Base-by-base conservation (phyloP, 2,329 filamentous ascomycete species). In the Penicillium sp. region DNA sequence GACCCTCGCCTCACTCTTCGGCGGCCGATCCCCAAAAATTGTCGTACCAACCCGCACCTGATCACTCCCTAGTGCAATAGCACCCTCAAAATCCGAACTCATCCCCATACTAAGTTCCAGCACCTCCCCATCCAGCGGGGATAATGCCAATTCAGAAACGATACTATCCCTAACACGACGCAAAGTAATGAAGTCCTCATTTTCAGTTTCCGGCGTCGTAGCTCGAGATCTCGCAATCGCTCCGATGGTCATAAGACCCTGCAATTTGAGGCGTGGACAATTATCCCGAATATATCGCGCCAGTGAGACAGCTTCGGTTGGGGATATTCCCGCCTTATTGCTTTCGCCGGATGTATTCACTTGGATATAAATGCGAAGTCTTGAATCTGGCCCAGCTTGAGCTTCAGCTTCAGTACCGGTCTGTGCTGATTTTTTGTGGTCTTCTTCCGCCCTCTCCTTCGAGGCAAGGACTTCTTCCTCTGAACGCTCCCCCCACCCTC, bases 61-160 rank as follows among this genome's bases (percentile, higher is more conserved):
- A 62, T 84, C 81, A 74, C 92, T 97, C 0, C 94, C 94, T 78
- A 91, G 78, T 10, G 73, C 75, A 66, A 97, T 87, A 0, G 94
- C 94, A 7, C 87, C 89, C 77, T 96, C 92, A 71, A 93, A 99
- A 72, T 99, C 94, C 66, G 90, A 86, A 69, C 91, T 97, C 94
- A 99, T 99, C 6, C 93, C 93, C 93, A 99, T 99, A 73, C 92
- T 97, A 73, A 97, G 72, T 78, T 97, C 91, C 63, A 97, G 69
- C 54, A 80, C 80, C n/a, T 77, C 74, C 13, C 78, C 67, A 3
- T 57, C 59, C 33, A 84, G 61, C 0, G n/a, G n/a, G n/a, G n/a
- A n/a, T n/a, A n/a, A n/a, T n/a, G 78, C 83, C 45, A 92, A 65
- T 60, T 86, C 87, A 65, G 75, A 67, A 2, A 80, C 83, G 2